phyloP scores from a whole-genome alignment of 1,284 basidiomycete genomes.

The Sanguinoderma infundibulare region DNA sequence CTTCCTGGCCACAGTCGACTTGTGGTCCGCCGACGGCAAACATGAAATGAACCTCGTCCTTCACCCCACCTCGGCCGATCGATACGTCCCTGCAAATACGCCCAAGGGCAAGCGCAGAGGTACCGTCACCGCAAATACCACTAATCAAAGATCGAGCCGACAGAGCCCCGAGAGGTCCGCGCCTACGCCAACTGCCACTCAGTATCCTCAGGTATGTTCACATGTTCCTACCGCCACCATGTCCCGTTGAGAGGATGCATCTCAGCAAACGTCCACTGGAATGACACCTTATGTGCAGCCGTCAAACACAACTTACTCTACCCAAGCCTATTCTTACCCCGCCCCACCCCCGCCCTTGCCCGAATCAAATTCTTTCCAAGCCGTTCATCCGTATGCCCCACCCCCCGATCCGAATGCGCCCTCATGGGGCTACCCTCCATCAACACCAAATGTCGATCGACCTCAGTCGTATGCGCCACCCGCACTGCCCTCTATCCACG shows the following conservation, averaged over 20 bases:
- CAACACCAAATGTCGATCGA: conserved; percentile 49
- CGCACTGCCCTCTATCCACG: conserved; percentile 32
- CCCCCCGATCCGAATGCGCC: conserved; percentile 35
- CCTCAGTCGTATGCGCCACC: conserved; percentile 55
- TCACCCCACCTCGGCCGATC: conserved; percentile 79
- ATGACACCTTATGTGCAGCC: conserved; percentile 43
- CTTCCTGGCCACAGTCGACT: conserved; percentile 86
- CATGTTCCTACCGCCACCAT: conserved; percentile 5
- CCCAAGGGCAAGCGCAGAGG: conserved; percentile 54
- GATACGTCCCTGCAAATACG: conserved; percentile 61
- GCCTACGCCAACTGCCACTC: conserved; percentile 20
- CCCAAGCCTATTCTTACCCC: conserved; percentile 47
- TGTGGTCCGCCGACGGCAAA: conserved; percentile 83
- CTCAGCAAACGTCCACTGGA: conserved; percentile 32
- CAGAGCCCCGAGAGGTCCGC: conserved; percentile 30
- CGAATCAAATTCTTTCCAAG: conserved; percentile 39
- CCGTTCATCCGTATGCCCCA: conserved; percentile 31
- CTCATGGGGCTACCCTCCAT: conserved; percentile 58
- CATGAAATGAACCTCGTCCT: conserved; percentile 87
- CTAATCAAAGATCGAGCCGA: conserved; percentile 27
- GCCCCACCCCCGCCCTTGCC: conserved; percentile 36
- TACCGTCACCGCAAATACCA: conserved; percentile 28
- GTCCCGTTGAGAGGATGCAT: conserved; percentile 18
- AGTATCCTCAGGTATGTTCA: conserved; percentile 33
- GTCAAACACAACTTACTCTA: conserved; percentile 43